Evolutionary conservation across 208 protist species (phyloP).

Genomic region (Vickermania ingenoplastis): DNA sequence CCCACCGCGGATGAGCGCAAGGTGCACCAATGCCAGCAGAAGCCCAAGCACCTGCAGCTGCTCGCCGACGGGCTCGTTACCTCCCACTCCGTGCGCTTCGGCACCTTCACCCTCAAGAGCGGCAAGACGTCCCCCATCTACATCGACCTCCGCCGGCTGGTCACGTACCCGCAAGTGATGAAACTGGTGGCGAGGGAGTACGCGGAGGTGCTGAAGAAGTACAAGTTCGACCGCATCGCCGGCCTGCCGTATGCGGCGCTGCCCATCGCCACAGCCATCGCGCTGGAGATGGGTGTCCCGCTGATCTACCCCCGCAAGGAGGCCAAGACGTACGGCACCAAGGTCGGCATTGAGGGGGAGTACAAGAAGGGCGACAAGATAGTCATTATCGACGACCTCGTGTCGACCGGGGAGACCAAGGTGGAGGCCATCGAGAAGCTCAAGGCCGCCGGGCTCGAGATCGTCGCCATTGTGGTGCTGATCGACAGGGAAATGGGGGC

Average conservation of each 20-base stretch:
- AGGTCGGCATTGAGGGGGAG: conserved; percentile 90
- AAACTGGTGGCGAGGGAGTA: conserved; percentile 71
- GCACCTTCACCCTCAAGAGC: conserved; percentile 93
- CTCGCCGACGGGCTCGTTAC: conserved; percentile 66
- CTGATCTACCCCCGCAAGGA: conserved; percentile 90
- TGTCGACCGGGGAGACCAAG: conserved; percentile 92
- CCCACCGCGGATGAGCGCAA: not conserved
- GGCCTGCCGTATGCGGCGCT: conserved; percentile 94
- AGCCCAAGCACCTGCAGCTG: conserved; percentile 23
- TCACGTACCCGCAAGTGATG: conserved; percentile 82
- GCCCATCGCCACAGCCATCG: conserved; percentile 91
- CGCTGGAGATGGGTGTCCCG: conserved; percentile 80
- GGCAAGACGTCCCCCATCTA: conserved; percentile 94
- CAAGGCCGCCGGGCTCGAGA: conserved; percentile 65
- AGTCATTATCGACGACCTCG: conserved; percentile 93
- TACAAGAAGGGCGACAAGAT: conserved; percentile 87
- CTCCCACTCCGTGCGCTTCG: conserved; percentile 88
- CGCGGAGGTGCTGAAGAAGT: conserved; percentile 45
- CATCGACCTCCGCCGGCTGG: conserved; percentile 91
- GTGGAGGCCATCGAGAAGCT: conserved; percentile 91
- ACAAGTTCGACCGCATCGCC: conserved; percentile 71
- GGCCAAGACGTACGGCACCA: conserved; percentile 92
- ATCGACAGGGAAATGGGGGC: conserved; percentile 95
- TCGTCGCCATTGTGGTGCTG: conserved; percentile 90
- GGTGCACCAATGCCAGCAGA: conserved; percentile 3